Evolutionary conservation across 345 rosid species (phyloP), one percentile per base, ranked within the genome.

Genomic region (Hirschfeldia incana): DNA sequence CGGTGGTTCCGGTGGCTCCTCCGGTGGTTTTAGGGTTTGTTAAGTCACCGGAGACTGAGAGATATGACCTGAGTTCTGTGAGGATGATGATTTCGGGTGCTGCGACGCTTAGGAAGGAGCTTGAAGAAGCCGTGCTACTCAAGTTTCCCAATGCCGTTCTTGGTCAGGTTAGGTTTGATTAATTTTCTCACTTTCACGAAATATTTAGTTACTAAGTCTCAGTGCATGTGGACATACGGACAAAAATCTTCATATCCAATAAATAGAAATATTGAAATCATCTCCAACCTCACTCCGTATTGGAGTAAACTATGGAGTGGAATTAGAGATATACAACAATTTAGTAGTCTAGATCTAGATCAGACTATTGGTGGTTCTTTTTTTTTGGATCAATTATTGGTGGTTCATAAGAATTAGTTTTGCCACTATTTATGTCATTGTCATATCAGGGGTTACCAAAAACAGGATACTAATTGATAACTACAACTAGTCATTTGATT

Each of bases 21-120:
- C 96, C 97, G 10, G 85, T 95, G 17, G 88, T 89, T 36, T 10
- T 93, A 69, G 89, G 87, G 1, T 83, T 95, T 0, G 92, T 90
- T 1, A 93, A 95, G 80, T 75, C 79, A 0, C 66, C 87, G 1
- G 90, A 84, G 1, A 77, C 86, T 1, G 91, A 87, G 16, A 84
- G 80, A 65, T 93, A 89, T 13, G 94, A 95, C 61, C 70, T 93
- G 6, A 86, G 93, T 9, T 89, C 98, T 0, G 79, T 95, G 11
- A 79, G 93, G 83, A 87, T 80, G 70, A 57, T 93, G 70, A 67
- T 83, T 73, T 95, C 94, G 1, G 96, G 96, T 0, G 99, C 93
- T 1, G 98, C 98, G 0, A 89, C 99, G 16, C 60, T 93, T 77
- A 93, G 93, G 58, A 88, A 91, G 89, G 97, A 93, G 81, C 95